Conservation (phyloP, 805 yeast species). For the Nakazawaea anatomiae region DNA sequence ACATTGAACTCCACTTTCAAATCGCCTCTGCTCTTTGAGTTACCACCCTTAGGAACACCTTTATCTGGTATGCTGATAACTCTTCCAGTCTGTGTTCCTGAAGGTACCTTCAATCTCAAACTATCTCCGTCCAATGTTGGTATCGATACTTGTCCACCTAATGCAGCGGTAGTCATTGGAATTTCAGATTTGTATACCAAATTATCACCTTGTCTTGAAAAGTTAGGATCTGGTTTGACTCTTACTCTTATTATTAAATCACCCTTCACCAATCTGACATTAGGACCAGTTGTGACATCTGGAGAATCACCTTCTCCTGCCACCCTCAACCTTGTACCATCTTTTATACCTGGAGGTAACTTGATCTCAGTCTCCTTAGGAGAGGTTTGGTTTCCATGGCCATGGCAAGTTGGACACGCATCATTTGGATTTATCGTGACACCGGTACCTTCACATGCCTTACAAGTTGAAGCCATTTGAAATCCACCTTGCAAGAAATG, state of each 20-base stretch:
- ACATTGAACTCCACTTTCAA: constrained; percentile 71
- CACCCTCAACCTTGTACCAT: constrained; percentile 80
- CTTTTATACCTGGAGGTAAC: constrained; percentile 82
- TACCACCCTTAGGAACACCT: constrained; percentile 68
- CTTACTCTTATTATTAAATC: constrained; percentile 80
- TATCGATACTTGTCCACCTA: constrained; percentile 87
- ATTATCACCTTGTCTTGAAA: constrained; percentile 61
- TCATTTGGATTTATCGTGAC: constrained; percentile 63
- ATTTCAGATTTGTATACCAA: constrained; percentile 61
- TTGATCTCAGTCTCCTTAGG: constrained; percentile 73
- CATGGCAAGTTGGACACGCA: constrained; percentile 77
- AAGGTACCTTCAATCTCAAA: constrained; percentile 71
- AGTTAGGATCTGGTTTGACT: constrained; percentile 68
- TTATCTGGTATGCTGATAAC: constrained; percentile 71
- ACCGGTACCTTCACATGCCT: constrained; percentile 84
- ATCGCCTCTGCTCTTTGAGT: constrained; percentile 58
- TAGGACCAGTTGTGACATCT: constrained; percentile 63
- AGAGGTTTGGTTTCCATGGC: constrained; percentile 75
- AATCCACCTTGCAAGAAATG: constrained; percentile 88
- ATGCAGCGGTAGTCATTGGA: constrained; percentile 92
- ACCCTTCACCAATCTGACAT: constrained; percentile 68
- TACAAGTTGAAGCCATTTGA: constrained; percentile 94
- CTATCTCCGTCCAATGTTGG: constrained; percentile 84
- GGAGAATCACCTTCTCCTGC: constrained; percentile 93
- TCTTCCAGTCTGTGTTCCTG: constrained; percentile 79